Conservation (phyloP, 148 eudicot species). For the Fagopyrum esculentum region DNA sequence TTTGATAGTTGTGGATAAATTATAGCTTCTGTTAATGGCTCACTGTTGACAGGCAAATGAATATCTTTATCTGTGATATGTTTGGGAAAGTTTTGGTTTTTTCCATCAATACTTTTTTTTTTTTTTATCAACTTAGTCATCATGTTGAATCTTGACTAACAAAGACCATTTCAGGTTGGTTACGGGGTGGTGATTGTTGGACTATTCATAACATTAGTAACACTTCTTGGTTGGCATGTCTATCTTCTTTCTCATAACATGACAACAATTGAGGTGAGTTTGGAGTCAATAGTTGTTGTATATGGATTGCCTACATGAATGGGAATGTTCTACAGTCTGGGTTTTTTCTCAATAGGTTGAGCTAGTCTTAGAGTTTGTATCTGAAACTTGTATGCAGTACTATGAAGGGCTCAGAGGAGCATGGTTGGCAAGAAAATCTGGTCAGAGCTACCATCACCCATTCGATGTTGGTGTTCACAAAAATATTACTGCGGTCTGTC, state of each 20-base stretch:
- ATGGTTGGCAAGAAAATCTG: constrained; percentile 63
- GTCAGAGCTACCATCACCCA: constrained; percentile 51
- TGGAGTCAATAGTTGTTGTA: constrained; percentile 10
- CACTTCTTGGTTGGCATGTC: constrained; percentile 56
- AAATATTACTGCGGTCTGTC: constrained; percentile 41
- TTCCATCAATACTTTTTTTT: background rate
- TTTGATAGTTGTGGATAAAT: background rate
- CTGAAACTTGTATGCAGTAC: constrained; percentile 27
- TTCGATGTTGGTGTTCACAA: constrained; percentile 55
- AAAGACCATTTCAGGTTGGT: constrained; percentile 31
- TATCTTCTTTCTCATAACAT: constrained; percentile 48
- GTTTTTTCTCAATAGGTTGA: background rate
- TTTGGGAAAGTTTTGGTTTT: background rate
- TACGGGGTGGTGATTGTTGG: constrained; percentile 26
- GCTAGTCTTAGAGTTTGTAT: background rate
- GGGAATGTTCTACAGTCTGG: background rate
- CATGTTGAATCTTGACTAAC: background rate
- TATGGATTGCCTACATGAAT: background rate
- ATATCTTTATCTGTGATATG: background rate
- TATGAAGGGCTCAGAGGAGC: constrained; percentile 45
- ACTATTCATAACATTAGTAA: constrained; percentile 37
- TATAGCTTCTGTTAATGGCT: background rate
- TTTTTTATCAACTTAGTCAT: background rate
- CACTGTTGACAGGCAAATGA: background rate
- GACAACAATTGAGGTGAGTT: constrained; percentile 65